phyloP scores from a whole-genome alignment of 352 stramenopile genomes.

The Phytophthora ramorum region DNA sequence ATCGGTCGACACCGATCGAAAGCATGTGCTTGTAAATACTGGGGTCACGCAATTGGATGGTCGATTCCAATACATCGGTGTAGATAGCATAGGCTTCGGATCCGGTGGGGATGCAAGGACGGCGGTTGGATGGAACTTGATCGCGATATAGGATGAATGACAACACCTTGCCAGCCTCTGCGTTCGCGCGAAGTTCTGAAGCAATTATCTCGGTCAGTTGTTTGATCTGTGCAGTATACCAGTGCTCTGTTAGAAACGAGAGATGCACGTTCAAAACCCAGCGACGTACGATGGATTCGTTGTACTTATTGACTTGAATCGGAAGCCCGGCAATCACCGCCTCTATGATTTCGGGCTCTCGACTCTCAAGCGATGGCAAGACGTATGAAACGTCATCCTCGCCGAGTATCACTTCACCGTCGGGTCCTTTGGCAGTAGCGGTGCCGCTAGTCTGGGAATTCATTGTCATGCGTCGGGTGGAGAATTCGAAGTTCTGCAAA shows the following conservation, averaged over 20 bases:
- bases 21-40: conserved; percentile 31
- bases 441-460: conserved; percentile 16
- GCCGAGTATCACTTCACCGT: neutral
- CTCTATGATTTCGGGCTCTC: conserved; percentile 41
- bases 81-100: conserved; percentile 46
- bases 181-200: conserved; percentile 44
- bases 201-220: conserved; percentile 40
- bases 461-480: conserved; percentile 24
- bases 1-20: neutral
- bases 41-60: conserved; percentile 42
- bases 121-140: conserved; percentile 50
- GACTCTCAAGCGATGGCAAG: conserved; percentile 21
- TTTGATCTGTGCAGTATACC: conserved; percentile 11
- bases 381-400: conserved; percentile 18
- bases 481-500: conserved; percentile 49
- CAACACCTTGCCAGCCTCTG: conserved; percentile 49
- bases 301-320: conserved; percentile 45
- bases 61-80: conserved; percentile 51
- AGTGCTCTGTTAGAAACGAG: neutral
- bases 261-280: neutral
- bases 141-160: conserved; percentile 64
- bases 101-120: conserved; percentile 49
- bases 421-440: neutral
- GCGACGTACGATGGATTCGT: conserved; percentile 39
- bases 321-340: conserved; percentile 32